phyloP scores from a whole-genome alignment of 2,329 filamentous ascomycete genomes.

The Ascosphaera apis region DNA sequence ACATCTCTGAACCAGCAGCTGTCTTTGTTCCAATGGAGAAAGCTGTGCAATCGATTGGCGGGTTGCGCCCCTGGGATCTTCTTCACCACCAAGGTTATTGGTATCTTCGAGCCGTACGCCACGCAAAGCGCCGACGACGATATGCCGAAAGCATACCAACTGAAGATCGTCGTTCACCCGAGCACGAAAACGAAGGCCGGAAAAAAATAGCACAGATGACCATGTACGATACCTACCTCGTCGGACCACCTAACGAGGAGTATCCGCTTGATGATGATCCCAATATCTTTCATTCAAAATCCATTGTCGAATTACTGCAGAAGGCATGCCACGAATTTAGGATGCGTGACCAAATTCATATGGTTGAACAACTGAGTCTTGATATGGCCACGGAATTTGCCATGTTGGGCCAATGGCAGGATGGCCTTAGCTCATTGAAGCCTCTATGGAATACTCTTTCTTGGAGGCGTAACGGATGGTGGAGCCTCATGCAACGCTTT shows the following conservation, averaged over 20 bases:
- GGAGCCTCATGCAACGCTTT: conserved; percentile 29
- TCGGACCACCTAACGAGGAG: conserved; percentile 34
- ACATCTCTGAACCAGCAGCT: conserved; percentile 11
- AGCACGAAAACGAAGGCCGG: no score
- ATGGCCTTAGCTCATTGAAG: conserved; percentile 28
- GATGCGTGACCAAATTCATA: conserved; percentile 28
- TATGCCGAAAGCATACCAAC: conserved; percentile 33
- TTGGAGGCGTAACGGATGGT: conserved; percentile 41
- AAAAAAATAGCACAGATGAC: conserved; percentile 29
- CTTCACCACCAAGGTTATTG: conserved; percentile 42
- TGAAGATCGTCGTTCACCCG: conserved; percentile 33
- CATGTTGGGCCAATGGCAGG: conserved; percentile 24
- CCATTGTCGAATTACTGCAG: conserved; percentile 27
- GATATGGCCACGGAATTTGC: conserved; percentile 33
- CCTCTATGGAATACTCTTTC: conserved; percentile 31
- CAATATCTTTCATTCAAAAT: conserved; percentile 28
- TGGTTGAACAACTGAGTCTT: conserved; percentile 30
- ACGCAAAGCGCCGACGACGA: conserved; percentile 26
- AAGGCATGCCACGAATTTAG: conserved; percentile 28
- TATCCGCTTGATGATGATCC: conserved; percentile 19
- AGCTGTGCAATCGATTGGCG: conserved; percentile 23
- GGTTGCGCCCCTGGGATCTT: conserved; percentile 32
- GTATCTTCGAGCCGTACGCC: conserved; percentile 29
- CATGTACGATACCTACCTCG: conserved; percentile 37
- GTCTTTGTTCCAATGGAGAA: conserved; percentile 28